These are phyloP conservation scores for Xylaria sp. DNA, from an alignment of 2,329 filamentous ascomycete species.

Conservation along the genomic window DNA sequence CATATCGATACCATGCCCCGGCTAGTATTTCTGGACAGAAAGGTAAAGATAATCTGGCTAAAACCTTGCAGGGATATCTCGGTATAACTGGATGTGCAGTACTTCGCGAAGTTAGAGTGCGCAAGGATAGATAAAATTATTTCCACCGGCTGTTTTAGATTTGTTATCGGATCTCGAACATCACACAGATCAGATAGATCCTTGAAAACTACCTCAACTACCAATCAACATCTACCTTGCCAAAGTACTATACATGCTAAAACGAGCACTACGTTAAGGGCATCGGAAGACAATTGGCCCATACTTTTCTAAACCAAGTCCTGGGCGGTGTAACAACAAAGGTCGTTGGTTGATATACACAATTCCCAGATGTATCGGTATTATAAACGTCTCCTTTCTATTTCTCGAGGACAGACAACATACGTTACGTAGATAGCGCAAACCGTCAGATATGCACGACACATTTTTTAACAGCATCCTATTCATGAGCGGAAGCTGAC, in stretches of 20 bases:
- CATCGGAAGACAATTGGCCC: too few relatives aligned
- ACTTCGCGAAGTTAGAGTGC: neutral
- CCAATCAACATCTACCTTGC: neutral
- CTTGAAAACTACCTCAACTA: neutral
- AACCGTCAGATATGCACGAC: constrained; percentile 2
- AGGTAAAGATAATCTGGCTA: neutral
- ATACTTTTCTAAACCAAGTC: neutral
- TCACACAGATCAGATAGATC: neutral
- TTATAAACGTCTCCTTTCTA: too few relatives aligned
- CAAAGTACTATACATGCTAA: neutral
- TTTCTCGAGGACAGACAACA: too few relatives aligned
- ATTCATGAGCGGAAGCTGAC: neutral
- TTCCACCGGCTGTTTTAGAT: neutral
- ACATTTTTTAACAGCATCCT: neutral
- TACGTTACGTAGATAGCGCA: too few relatives aligned
- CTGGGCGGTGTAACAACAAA: too few relatives aligned
- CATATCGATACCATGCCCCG: neutral
- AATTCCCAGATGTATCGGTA: too few relatives aligned
- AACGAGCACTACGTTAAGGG: neutral
- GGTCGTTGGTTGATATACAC: too few relatives aligned
- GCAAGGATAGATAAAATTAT: neutral
- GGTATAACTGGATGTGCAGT: too few relatives aligned
- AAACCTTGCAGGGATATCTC: neutral
- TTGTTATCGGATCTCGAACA: neutral
- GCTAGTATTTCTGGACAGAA: neutral